A percentile compares a stretch with the other conserved stretches of the same genome.
Evolutionary conservation across 1,284 basidiomycete species (phyloP).

Genomic region (Malassezia furfur): DNA sequence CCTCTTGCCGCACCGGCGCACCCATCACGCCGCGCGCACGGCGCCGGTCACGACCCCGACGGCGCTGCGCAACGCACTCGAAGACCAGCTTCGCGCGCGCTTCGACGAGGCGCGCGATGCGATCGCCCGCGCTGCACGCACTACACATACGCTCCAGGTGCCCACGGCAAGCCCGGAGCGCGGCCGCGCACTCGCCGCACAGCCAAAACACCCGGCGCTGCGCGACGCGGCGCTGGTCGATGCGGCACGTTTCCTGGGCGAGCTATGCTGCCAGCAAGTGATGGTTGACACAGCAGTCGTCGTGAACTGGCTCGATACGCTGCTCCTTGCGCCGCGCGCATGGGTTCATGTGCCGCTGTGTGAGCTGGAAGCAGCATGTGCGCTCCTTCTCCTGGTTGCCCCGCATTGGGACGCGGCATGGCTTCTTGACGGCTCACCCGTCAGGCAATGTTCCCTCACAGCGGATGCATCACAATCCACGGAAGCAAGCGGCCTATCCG

Average conservation of each 20-base stretch:
- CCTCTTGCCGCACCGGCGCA: neutral
- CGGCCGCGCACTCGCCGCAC: neutral
- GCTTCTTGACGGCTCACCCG: neutral
- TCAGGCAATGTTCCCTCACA: too few relatives aligned
- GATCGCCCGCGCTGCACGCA: too few relatives aligned
- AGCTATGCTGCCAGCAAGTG: neutral
- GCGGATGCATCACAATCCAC: too few relatives aligned
- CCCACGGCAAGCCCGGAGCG: neutral
- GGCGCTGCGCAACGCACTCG: neutral
- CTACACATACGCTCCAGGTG: neutral
- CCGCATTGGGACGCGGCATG: neutral
- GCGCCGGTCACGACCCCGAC: slow-evolving; percentile 2
- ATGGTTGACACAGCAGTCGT: neutral
- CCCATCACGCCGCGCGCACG: neutral
- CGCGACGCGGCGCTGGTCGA: slow-evolving; percentile 4
- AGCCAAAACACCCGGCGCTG: neutral
- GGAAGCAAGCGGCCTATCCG: too few relatives aligned
- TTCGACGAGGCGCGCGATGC: neutral
- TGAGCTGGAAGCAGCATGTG: slow-evolving; percentile 16
- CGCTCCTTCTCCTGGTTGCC: slow-evolving; percentile 10
- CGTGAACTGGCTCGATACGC: slow-evolving; percentile 4
- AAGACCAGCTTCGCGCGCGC: neutral
- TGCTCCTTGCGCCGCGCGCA: slow-evolving; percentile 1
- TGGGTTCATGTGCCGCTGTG: slow-evolving; percentile 9
- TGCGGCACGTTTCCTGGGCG: slow-evolving; percentile 12